phyloP scores from a whole-genome alignment of 2,329 filamentous ascomycete species.

The Triangularia setosa region DNA sequence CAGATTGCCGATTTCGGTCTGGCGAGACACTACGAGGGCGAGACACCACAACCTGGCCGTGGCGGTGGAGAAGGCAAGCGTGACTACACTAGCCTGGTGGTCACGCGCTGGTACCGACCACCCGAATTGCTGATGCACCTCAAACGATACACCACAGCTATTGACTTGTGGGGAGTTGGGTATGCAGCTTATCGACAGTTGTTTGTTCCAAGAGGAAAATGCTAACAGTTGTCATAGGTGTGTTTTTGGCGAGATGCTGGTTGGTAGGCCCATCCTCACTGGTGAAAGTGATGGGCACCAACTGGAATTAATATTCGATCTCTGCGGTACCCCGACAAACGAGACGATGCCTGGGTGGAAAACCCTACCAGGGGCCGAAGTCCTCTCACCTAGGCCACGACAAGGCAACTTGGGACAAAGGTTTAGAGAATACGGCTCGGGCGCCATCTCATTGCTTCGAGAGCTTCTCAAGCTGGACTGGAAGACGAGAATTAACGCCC shows the following conservation, averaged over 20 bases:
- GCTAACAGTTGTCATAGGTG: constrained; percentile 54
- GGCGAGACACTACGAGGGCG: constrained; percentile 87
- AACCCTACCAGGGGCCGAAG: constrained; percentile 74
- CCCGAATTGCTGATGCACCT: constrained; percentile 88
- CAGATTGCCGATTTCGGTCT: constrained; percentile 98
- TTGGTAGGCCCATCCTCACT: constrained; percentile 85
- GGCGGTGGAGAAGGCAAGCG: constrained; percentile 80
- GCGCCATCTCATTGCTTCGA: constrained; percentile 73
- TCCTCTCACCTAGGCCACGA: constrained; percentile 59
- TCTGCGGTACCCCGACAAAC: constrained; percentile 86
- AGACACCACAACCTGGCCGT: constrained; percentile 68
- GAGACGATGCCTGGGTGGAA: constrained; percentile 92
- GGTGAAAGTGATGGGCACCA: constrained; percentile 88
- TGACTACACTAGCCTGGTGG: constrained; percentile 95
- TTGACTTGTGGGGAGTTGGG: constrained; percentile 98
- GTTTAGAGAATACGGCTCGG: constrained; percentile 72
- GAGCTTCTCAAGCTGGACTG: constrained; percentile 87
- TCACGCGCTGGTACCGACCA: constrained; percentile 94
- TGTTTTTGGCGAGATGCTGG: constrained; percentile 97
- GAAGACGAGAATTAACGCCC: constrained; percentile 82
- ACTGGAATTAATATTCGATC: constrained; percentile 86
- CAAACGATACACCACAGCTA: constrained; percentile 90
- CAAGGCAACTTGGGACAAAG: constrained; percentile 64
- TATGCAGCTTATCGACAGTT: constrained; percentile 36
- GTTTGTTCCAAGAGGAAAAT: neutral